Evolutionary conservation across 2,329 filamentous ascomycete species (phyloP), one percentile per base, ranked within the genome.

Genomic region (Fusarium pseudonygamai): DNA sequence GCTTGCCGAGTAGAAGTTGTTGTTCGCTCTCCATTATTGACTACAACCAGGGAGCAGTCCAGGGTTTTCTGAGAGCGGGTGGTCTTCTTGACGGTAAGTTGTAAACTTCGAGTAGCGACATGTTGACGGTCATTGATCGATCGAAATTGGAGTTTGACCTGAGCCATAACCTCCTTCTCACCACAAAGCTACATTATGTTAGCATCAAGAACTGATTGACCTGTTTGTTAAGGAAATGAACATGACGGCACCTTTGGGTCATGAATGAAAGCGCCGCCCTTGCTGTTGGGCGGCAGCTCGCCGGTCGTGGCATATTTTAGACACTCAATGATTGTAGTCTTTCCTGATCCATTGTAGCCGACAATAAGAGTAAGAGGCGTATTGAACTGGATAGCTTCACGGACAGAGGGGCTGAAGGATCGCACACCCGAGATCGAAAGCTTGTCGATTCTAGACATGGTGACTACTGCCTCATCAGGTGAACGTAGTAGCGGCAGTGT

Each of bases 271-370:
- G 96, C 95, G 37, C 95, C 95, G 34, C 93, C 93, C 76, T 92
- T 93, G 85, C 92, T 95, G 85, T 98, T 97, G 37, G 96, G 94
- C 4, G 96, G 96, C 53, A 97, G 89, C 78, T 97, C 93, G 64
- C 96, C 97, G 13, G 95, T 98, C 24, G 97, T 98, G 59, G 94
- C 95, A 90, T 98, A 99, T 81, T 98, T 98, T 79, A 99, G 92
- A 81, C 95, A 97, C 83, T 99, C 96, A 83, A 99, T 99, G 80
- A 99, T 97, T 65, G 96, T 98, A 15, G 96, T 99, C 85, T 99
- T 99, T 71, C 96, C 96, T 2, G 96, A 98, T 62, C 96, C 96
- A 85, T 99, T 99, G 83, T 95, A 94, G 66, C 96, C 96, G 66
- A 99, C 97, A 76, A 99, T 99, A 71, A 99, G 88, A 18, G 96